Conservation (phyloP, 208 protist genomes). For the Naegleria lovaniensis region DNA sequence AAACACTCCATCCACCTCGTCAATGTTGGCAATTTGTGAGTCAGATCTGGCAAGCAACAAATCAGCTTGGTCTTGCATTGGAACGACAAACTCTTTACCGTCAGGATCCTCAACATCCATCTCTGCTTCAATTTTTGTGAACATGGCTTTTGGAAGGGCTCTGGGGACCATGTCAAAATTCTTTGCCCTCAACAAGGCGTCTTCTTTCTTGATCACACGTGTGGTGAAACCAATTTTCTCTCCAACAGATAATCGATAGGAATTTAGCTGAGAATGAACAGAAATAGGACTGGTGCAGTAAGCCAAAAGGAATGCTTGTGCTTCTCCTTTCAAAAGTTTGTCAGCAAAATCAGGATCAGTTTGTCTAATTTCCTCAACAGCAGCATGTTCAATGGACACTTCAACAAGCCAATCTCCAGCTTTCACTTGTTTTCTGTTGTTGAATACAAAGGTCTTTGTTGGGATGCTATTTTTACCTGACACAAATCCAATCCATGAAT, state of each 20-base stretch:
- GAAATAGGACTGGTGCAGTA: neutral
- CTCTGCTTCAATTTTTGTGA: neutral
- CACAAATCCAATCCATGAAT: neutral
- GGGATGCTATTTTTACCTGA: neutral
- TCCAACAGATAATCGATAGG: neutral
- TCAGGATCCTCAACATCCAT: neutral
- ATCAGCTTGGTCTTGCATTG: neutral
- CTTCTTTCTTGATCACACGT: too few relatives aligned
- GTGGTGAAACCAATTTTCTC: neutral
- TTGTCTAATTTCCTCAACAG: neutral
- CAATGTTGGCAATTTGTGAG: too few relatives aligned
- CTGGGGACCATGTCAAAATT: neutral
- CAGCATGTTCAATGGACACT: neutral
- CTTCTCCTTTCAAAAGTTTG: neutral
- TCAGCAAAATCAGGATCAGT: neutral
- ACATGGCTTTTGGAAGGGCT: neutral
- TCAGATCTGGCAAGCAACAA: too few relatives aligned
- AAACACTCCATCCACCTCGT: neutral
- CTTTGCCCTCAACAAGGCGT: neutral
- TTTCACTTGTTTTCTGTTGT: neutral
- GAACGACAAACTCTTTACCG: neutral
- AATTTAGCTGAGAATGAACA: neutral
- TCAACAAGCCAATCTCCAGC: neutral
- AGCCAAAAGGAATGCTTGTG: neutral
- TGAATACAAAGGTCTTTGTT: neutral